A percentile compares a stretch with the other conserved stretches of the same genome.
Conservation (phyloP, 2,329 filamentous ascomycete genomes). For the Colletotrichum scovillei region DNA sequence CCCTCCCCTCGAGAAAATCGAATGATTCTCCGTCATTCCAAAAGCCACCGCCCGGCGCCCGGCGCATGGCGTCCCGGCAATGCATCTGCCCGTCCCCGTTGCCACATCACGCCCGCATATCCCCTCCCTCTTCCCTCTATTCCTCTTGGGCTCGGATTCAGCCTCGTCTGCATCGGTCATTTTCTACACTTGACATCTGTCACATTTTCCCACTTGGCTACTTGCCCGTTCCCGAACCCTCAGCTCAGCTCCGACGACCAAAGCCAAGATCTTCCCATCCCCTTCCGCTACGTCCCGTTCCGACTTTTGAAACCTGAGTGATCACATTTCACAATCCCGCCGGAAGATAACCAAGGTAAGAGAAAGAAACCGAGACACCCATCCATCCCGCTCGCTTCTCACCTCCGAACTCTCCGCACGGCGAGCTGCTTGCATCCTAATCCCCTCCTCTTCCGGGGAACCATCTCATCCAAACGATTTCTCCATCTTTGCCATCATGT, state of each 20-base stretch:
- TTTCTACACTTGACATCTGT: neutral
- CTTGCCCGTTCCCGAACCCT: no score
- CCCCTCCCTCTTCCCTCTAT: neutral
- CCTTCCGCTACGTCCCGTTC: neutral
- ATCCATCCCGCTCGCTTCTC: neutral
- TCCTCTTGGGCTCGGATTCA: neutral
- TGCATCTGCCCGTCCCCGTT: neutral
- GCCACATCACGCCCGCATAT: constrained; percentile 3
- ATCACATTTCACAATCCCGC: no score
- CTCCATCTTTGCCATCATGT: neutral
- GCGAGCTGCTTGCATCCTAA: constrained; percentile 1
- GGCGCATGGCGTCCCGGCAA: neutral
- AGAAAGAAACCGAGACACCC: neutral
- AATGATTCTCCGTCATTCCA: neutral
- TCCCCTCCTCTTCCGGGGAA: neutral
- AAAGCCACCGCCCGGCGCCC: neutral
- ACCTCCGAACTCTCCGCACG: neutral
- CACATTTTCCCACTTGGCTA: no score
- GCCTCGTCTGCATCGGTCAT: neutral
- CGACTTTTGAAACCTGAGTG: neutral
- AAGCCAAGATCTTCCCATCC: neutral
- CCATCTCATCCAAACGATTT: constrained; percentile 11
- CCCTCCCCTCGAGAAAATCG: neutral
- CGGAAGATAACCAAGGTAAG: neutral
- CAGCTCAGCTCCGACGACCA: neutral